phyloP scores from a whole-genome alignment of 2,329 filamentous ascomycete species.

The Claviceps sp. region DNA sequence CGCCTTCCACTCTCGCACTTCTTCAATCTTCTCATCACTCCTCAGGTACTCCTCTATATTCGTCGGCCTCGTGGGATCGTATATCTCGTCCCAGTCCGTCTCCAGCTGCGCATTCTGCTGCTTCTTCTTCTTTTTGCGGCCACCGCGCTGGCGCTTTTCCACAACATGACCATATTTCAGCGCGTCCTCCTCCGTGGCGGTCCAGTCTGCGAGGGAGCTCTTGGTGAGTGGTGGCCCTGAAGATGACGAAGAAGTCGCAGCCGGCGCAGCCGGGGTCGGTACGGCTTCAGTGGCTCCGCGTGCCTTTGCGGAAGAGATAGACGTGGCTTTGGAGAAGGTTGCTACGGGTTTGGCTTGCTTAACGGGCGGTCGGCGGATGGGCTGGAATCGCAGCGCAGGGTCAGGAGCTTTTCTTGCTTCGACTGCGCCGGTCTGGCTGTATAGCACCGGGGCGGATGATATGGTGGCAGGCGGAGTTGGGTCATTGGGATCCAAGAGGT shows the following conservation, averaged over 20 bases:
- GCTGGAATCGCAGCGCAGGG: constrained; percentile 68
- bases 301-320: constrained; percentile 18
- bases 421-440: constrained; percentile 40
- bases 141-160: constrained; percentile 61
- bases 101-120: constrained; percentile 42
- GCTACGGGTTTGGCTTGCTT: constrained; percentile 47
- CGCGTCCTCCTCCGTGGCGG: constrained; percentile 64
- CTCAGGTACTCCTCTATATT: constrained; percentile 73
- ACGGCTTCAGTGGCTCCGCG: neutral
- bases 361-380: constrained; percentile 62
- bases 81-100: constrained; percentile 85
- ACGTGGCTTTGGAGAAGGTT: constrained; percentile 35
- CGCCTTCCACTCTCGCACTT: constrained; percentile 76
- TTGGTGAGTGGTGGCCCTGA: constrained; percentile 35
- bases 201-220: constrained; percentile 70
- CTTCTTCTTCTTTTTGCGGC: constrained; percentile 64
- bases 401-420: constrained; percentile 47
- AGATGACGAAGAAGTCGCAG: constrained; percentile 18
- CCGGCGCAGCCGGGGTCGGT: constrained; percentile 2
- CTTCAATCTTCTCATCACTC: constrained; percentile 70
- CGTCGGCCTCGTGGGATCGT: constrained; percentile 71
- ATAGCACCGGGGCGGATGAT: constrained; percentile 61
- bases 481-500: constrained; percentile 55
- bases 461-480: constrained; percentile 46
- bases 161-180: constrained; percentile 47